A percentile compares a stretch with the other conserved stretches of the same genome.
These are phyloP conservation scores for Fusarium longipes DNA, from an alignment of 2,329 filamentous ascomycete species.

Conservation along the genomic window DNA sequence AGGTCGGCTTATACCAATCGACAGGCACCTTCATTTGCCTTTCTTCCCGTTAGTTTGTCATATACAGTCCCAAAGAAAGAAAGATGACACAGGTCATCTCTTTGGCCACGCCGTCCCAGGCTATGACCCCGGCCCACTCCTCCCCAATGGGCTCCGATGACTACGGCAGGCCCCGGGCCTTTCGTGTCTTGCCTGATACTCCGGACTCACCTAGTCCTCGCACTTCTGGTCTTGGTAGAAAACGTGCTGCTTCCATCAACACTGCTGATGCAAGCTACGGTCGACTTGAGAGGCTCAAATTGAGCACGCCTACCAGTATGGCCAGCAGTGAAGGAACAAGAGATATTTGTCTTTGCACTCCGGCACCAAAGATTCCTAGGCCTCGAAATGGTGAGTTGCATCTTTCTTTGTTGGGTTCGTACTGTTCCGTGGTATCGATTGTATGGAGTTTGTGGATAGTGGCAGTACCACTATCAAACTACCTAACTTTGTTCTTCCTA, in stretches of 20 bases:
- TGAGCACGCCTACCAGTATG: constrained; percentile 46
- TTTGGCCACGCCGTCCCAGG: constrained; percentile 43
- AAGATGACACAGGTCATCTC: constrained; percentile 49
- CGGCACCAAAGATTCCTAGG: constrained; percentile 67
- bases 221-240: constrained; percentile 48
- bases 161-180: constrained; percentile 36
- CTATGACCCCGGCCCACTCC: constrained; percentile 43
- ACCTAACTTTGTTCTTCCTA: not conserved
- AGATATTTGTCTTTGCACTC: constrained; percentile 68
- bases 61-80: constrained; percentile 7
- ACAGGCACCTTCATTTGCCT: constrained; percentile 20
- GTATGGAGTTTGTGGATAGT: constrained; percentile 16
- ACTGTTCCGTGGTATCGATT: not conserved
- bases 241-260: constrained; percentile 60
- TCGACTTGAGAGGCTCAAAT: constrained; percentile 47
- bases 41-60: constrained; percentile 36
- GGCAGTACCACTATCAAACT: not conserved
- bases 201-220: constrained; percentile 45
- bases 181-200: constrained; percentile 35
- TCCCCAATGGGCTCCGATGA: constrained; percentile 43
- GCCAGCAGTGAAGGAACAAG: constrained; percentile 49
- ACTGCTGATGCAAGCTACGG: constrained; percentile 57
- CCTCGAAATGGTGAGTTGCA: constrained; percentile 67
- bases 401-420: constrained; percentile 32
- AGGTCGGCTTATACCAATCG: constrained; percentile 3